Conservation (phyloP, 2,329 filamentous ascomycete species). For the Penicillium sp. region DNA sequence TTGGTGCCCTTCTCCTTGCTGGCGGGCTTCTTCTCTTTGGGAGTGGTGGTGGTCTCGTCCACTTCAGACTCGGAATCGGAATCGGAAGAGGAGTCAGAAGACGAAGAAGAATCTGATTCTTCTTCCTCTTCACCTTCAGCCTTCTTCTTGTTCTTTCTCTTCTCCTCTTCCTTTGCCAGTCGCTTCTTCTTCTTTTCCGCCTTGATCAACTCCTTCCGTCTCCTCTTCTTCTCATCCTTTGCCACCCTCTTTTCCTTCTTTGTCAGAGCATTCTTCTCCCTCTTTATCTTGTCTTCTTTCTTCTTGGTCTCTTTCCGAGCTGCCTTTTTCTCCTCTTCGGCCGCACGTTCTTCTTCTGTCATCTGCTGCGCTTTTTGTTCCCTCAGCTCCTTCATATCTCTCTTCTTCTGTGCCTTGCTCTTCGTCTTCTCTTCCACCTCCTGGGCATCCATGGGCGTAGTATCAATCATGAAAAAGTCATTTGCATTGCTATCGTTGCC, state of each 20-base stretch:
- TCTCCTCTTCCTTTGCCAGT: constrained; percentile 16
- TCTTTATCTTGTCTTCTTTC: constrained; percentile 7
- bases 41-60: constrained; percentile 18
- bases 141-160: constrained; percentile 4
- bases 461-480: constrained; percentile 11
- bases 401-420: constrained; percentile 9
- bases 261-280: constrained; percentile 15
- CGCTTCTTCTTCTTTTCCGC: constrained; percentile 17
- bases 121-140: not conserved
- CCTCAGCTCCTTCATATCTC: constrained; percentile 16
- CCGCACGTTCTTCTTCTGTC: not conserved
- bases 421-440: constrained; percentile 13
- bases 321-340: constrained; percentile 1
- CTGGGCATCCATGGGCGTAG: constrained; percentile 10
- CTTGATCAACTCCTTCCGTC: not conserved
- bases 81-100: constrained; percentile 8
- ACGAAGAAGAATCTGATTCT: not conserved
- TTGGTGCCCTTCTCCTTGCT: constrained; percentile 17
- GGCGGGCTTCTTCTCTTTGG: constrained; percentile 27
- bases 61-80: constrained; percentile 7
- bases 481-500: not conserved
- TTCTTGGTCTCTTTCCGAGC: not conserved
- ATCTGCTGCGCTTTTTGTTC: not conserved
- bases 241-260: constrained; percentile 13
- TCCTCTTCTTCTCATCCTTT: constrained; percentile 14